Conservation (phyloP, 768 basidiomycete genomes). For the Amyloporia xantha region DNA sequence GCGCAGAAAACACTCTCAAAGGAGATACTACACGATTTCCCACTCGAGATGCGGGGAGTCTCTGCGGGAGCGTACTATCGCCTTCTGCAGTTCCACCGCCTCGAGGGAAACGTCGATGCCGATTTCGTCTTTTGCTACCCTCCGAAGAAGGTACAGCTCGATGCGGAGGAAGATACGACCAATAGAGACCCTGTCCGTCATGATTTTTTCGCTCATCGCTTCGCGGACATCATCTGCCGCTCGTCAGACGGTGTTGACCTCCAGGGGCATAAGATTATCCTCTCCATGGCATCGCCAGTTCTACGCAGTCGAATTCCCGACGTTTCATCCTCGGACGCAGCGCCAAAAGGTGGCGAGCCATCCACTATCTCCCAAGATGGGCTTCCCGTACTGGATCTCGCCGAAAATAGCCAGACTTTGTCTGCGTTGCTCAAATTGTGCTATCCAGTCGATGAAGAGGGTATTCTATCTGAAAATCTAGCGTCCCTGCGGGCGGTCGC, state of each 20-base stretch:
- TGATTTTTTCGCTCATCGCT: background rate
- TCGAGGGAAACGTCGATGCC: background rate
- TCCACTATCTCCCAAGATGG: background rate
- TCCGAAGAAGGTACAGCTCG: background rate
- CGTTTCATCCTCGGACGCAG: too few species aligned
- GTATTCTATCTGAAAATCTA: conserved; percentile 1
- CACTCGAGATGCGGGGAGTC: conserved; percentile 6
- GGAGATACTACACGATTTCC: background rate
- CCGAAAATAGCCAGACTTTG: conserved; percentile 2
- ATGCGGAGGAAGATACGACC: background rate
- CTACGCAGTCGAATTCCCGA: conserved; percentile 12
- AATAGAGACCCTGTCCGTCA: background rate
- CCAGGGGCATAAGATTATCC: conserved; percentile 26
- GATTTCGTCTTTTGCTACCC: background rate
- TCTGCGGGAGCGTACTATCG: conserved; percentile 5
- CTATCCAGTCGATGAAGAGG: conserved; percentile 10
- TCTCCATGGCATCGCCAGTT: conserved; percentile 29
- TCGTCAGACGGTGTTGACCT: conserved; percentile 44
- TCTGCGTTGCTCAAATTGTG: conserved; percentile 11
- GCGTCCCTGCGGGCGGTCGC: conserved; percentile 9
- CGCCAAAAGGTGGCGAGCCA: background rate
- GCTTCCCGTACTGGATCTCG: background rate
- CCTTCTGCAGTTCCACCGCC: conserved; percentile 5
- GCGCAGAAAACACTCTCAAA: background rate
- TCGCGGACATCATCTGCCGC: conserved; percentile 42